Evolutionary conservation across 176 grass and related monocot species (phyloP), one percentile per base, ranked within the genome.

Genomic region (Oryza officinalis): DNA sequence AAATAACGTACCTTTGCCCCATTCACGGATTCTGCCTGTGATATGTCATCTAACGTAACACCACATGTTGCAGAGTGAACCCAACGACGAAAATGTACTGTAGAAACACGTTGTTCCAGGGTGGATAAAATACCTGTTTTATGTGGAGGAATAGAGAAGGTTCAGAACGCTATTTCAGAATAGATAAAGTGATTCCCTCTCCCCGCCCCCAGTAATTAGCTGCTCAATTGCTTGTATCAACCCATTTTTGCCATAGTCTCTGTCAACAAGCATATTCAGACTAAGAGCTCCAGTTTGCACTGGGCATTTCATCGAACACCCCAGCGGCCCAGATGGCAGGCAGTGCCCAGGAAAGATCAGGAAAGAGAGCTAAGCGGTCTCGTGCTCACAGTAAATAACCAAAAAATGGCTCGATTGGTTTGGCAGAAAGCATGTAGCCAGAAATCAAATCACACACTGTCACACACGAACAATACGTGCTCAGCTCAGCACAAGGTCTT

Each of bases 41-140:
- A 65, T 17, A n/a, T 67, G 10, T 82, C 79, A 33, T 86, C 45
- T 66, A 79, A 10, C 0, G 79, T 22, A 74, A 73, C 59, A 72
- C 8, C 52, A 77, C 46, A 68, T 67, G 74, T 18, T 78, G 84
- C 27, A 17, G 73, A 63, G 13, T 69, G 79, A 15, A 25, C 67
- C n/a, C 59, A 17, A 14, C 28, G 60, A 25, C 45, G 38, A 35
- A 90, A 63, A 35, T 63, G 67, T 15, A 79, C 59, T 38, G 67
- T 59, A 27, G 67, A 68, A 86, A 60, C n/a, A 69, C 45, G 45
- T 1, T 0, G 74, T 46, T 86, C 84, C 27, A 79, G 46, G 86
- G 79, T 69, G 2, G 45, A 54, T 35, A 79, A 13, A 68, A 73
- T 79, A 37, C 74, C 84, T 90, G 84, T 68, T 22, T 46, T 60